Evolutionary conservation across 2,329 filamentous ascomycete species (phyloP).

Genomic region (Aspergillus sp.): DNA sequence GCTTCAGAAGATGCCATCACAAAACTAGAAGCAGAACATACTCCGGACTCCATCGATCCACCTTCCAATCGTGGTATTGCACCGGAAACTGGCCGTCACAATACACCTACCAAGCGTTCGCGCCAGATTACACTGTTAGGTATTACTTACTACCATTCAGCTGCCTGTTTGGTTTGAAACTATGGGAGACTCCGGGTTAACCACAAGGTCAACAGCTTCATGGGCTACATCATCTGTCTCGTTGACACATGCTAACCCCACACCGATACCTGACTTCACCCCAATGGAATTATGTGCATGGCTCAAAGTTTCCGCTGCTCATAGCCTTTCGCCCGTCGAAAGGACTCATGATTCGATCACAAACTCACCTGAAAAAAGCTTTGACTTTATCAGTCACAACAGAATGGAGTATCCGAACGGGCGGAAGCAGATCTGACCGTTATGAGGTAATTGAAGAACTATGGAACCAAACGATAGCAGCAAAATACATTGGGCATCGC

Average conservation of each 20-base stretch:
- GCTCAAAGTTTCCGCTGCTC: conserved; percentile 11
- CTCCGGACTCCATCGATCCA: conserved; percentile 2
- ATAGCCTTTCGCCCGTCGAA: conserved; percentile 1
- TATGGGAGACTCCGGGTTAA: background rate
- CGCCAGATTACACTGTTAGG: background rate
- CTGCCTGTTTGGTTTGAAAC: conserved; percentile 12
- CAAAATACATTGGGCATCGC: background rate
- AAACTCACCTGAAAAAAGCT: conserved; percentile 6
- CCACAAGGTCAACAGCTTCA: conserved; percentile 6
- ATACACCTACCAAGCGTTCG: background rate
- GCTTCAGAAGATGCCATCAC: background rate
- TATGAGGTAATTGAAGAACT: background rate
- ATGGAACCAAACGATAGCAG: background rate
- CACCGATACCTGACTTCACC: conserved; percentile 11
- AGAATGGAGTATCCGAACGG: background rate
- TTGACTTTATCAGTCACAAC: background rate
- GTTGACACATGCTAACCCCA: conserved; percentile 20
- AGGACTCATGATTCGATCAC: conserved; percentile 19
- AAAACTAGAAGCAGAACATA: background rate
- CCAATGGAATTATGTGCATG: conserved; percentile 16
- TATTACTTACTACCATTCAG: conserved; percentile 5
- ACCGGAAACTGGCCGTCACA: background rate
- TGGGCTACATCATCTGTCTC: conserved; percentile 5
- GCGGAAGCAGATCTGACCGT: background rate
- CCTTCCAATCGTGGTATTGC: conserved; percentile 6